phyloP scores from a whole-genome alignment of 2,329 filamentous ascomycete genomes.

The Blastomyces gilchristii region DNA sequence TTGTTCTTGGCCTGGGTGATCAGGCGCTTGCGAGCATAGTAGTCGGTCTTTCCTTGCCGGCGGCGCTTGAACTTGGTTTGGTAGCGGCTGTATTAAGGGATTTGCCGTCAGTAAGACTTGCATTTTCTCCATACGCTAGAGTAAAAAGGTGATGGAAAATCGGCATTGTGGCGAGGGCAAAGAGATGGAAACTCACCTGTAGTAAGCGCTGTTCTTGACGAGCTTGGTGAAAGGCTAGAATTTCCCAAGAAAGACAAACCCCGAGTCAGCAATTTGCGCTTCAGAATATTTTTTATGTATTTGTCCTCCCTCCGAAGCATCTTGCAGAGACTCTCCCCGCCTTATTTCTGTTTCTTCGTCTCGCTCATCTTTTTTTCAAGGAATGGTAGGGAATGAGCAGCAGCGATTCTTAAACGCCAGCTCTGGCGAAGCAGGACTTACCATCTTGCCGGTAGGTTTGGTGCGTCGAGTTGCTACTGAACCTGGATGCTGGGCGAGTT shows the following conservation, averaged over 20 bases:
- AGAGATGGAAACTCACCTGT: slow-evolving; percentile 61
- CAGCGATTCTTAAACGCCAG: slow-evolving; percentile 13
- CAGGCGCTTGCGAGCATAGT: slow-evolving; percentile 99
- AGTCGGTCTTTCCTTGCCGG: slow-evolving; percentile 95
- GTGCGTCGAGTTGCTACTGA: slow-evolving; percentile 10
- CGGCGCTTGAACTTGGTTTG: slow-evolving; percentile 99
- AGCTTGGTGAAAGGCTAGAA: slow-evolving; percentile 78
- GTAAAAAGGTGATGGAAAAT: not conserved
- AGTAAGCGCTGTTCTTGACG: slow-evolving; percentile 98
- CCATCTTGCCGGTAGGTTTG: slow-evolving; percentile 36
- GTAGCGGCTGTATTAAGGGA: slow-evolving; percentile 59
- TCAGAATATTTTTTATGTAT: slow-evolving; percentile 50
- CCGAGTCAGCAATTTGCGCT: slow-evolving; percentile 99
- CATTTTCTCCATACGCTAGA: not conserved
- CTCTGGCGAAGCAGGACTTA: slow-evolving; percentile 28
- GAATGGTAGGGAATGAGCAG: slow-evolving; percentile 12
- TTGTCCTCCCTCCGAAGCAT: slow-evolving; percentile 74
- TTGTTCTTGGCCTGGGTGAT: slow-evolving; percentile 99
- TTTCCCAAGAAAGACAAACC: slow-evolving; percentile 35
- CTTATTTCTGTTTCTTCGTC: slow-evolving; percentile 17
- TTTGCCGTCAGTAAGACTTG: not conserved
- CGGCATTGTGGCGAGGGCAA: not conserved
- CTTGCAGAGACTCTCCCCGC: slow-evolving; percentile 75
- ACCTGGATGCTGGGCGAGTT: slow-evolving; percentile 23
- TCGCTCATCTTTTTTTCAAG: slow-evolving; percentile 8